Conservation (phyloP, 2,329 filamentous ascomycete species). For the Colletotrichum melonis region DNA sequence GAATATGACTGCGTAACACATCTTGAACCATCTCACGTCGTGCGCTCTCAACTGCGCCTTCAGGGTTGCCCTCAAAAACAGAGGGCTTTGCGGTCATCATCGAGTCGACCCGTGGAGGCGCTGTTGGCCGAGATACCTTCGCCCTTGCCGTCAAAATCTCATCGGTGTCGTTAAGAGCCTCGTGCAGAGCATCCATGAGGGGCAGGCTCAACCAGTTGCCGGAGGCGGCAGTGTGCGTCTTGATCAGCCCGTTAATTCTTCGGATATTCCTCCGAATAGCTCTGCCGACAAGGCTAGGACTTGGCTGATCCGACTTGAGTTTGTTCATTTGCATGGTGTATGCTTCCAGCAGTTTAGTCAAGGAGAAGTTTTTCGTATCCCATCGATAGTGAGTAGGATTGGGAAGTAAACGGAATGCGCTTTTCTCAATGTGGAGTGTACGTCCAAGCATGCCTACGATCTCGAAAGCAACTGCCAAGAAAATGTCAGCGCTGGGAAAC, state of each 20-base stretch:
- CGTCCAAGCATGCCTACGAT: constrained; percentile 68
- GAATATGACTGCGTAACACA: constrained; percentile 61
- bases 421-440: constrained; percentile 60
- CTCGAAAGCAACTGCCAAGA: constrained; percentile 64
- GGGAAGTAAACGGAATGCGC: constrained; percentile 64
- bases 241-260: constrained; percentile 42
- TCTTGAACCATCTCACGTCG: constrained; percentile 53
- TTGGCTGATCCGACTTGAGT: background rate
- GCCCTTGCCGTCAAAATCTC: constrained; percentile 52
- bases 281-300: background rate
- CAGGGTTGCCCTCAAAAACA: background rate
- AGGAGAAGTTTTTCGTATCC: constrained; percentile 60
- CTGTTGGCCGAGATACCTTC: constrained; percentile 30
- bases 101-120: background rate
- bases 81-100: background rate
- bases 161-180: constrained; percentile 55
- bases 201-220: constrained; percentile 45
- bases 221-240: constrained; percentile 21
- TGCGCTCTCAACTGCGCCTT: background rate
- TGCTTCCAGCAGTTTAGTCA: constrained; percentile 54
- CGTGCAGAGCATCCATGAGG: constrained; percentile 52
- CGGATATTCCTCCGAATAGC: constrained; percentile 19
- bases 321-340: constrained; percentile 46
- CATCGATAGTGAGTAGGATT: constrained; percentile 68
- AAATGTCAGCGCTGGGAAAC: background rate